Evolutionary conservation across 495 filamentous ascomycete species (phyloP).

Genomic region (Cudoniella acicularis): DNA sequence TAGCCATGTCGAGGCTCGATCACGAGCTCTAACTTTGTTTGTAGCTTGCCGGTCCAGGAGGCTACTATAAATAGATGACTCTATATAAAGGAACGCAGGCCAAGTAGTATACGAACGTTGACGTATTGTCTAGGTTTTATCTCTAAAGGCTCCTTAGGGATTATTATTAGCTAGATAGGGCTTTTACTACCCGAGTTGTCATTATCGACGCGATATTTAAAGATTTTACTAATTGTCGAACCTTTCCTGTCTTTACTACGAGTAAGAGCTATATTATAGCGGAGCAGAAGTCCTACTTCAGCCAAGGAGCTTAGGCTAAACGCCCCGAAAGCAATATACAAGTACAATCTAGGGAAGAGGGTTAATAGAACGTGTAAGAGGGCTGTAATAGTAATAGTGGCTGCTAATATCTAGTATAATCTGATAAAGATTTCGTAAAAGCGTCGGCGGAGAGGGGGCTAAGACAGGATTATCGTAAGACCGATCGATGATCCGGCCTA

Average conservation of each 20-base stretch:
- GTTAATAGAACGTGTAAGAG: constrained; percentile 6
- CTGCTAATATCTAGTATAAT: constrained; percentile 24
- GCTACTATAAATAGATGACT: constrained; percentile 38
- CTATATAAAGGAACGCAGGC: constrained; percentile 27
- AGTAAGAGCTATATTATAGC: constrained; percentile 30
- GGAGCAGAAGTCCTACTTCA: constrained; percentile 22
- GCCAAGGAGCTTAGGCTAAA: constrained; percentile 23
- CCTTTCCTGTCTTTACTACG: constrained; percentile 13
- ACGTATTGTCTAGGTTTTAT: constrained; percentile 38
- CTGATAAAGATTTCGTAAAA: constrained; percentile 36
- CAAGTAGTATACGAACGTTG: constrained; percentile 35
- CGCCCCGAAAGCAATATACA: constrained; percentile 17
- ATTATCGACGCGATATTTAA: constrained; percentile 16
- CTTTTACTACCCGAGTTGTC: too few species aligned
- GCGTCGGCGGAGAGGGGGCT: constrained; percentile 21
- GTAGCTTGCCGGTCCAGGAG: constrained; percentile 29
- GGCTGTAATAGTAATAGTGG: neutral
- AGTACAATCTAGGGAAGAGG: constrained; percentile 6
- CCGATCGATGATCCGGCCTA: constrained; percentile 9
- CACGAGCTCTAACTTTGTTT: constrained; percentile 21
- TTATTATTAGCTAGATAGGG: constrained; percentile 22
- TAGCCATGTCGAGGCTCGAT: constrained; percentile 22
- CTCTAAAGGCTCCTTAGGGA: constrained; percentile 25
- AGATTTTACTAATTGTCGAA: constrained; percentile 23
- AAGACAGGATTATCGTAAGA: constrained; percentile 12